Evolutionary conservation across 2,329 filamentous ascomycete genomes (phyloP).

Genomic region (Thyridium curvatum): DNA sequence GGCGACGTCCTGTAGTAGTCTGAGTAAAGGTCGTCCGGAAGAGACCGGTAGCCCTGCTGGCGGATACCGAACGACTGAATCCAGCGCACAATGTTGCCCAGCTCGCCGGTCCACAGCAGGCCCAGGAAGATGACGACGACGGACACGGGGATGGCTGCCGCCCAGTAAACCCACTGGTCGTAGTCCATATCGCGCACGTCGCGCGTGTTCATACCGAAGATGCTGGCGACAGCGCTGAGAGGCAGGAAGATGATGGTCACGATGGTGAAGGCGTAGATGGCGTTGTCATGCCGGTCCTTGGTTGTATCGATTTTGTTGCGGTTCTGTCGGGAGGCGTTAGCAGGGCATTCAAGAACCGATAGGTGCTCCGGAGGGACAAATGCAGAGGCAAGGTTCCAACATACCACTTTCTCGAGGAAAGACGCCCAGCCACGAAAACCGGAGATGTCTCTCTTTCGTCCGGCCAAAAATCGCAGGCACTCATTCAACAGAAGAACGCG

Average conservation of each 20-base stretch:
- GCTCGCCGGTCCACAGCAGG: constrained; percentile 36
- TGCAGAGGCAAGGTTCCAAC: neutral
- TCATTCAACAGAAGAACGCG: constrained; percentile 31
- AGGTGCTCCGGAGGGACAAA: too few species aligned
- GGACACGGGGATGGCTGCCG: constrained; percentile 38
- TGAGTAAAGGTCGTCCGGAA: too few species aligned
- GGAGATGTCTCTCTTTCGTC: constrained; percentile 21
- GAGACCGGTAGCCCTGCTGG: too few species aligned
- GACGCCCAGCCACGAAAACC: constrained; percentile 17
- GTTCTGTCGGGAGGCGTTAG: constrained; percentile 12
- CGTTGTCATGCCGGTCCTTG: constrained; percentile 38
- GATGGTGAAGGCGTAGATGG: constrained; percentile 43
- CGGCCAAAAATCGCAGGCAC: constrained; percentile 27
- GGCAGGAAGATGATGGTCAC: constrained; percentile 43
- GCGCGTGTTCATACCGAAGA: constrained; percentile 47
- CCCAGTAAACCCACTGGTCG: constrained; percentile 45
- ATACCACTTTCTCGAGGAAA: constrained; percentile 18
- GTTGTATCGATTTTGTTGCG: constrained; percentile 29
- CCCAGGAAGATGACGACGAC: constrained; percentile 30
- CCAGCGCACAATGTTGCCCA: constrained; percentile 24
- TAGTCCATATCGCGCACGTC: constrained; percentile 43
- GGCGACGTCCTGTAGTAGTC: too few species aligned
- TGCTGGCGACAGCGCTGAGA: constrained; percentile 36
- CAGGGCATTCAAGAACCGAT: too few species aligned
- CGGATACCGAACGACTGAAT: neutral